phyloP scores from a whole-genome alignment of 192 early-diverging fungal species.

The Umbelopsis sp. region DNA sequence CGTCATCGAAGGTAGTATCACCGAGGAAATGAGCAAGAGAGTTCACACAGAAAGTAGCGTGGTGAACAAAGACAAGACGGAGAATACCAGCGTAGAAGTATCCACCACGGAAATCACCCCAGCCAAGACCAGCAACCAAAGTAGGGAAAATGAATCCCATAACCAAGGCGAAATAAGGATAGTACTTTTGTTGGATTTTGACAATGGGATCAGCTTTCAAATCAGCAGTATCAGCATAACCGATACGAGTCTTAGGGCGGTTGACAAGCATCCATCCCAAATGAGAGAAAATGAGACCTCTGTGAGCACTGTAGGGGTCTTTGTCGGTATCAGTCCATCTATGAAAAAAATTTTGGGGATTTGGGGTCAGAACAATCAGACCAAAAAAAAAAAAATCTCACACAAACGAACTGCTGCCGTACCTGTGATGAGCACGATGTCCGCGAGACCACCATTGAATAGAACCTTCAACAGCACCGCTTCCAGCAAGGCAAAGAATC shows the following conservation, averaged over 20 bases:
- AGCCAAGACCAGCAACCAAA: slow-evolving; percentile 80
- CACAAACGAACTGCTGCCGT: slow-evolving; percentile 22
- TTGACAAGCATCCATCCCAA: slow-evolving; percentile 87
- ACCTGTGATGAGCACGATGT: slow-evolving; percentile 88
- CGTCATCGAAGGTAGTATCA: slow-evolving; percentile 76
- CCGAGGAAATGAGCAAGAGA: slow-evolving; percentile 81
- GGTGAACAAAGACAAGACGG: slow-evolving; percentile 80
- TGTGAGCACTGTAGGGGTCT: slow-evolving; percentile 81
- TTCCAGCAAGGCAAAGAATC: slow-evolving; percentile 64
- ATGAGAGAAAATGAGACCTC: slow-evolving; percentile 82
- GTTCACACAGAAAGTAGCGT: slow-evolving; percentile 89
- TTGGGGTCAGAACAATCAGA: slow-evolving; percentile 20
- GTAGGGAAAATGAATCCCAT: slow-evolving; percentile 84
- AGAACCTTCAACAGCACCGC: slow-evolving; percentile 79
- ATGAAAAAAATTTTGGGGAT: slow-evolving; percentile 15
- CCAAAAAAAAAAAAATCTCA: neutral
- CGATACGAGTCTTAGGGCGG: slow-evolving; percentile 71
- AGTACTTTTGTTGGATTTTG: slow-evolving; percentile 78
- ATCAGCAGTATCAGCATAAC: slow-evolving; percentile 82
- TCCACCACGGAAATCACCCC: slow-evolving; percentile 82
- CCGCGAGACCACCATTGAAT: slow-evolving; percentile 87
- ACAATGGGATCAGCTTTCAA: slow-evolving; percentile 74
- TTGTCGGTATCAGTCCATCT: slow-evolving; percentile 74
- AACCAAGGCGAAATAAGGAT: slow-evolving; percentile 66
- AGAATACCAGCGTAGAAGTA: slow-evolving; percentile 76